These are phyloP conservation scores for Rhododendron henanense DNA, from an alignment of 148 eudicot genomes.

Conservation along the genomic window DNA sequence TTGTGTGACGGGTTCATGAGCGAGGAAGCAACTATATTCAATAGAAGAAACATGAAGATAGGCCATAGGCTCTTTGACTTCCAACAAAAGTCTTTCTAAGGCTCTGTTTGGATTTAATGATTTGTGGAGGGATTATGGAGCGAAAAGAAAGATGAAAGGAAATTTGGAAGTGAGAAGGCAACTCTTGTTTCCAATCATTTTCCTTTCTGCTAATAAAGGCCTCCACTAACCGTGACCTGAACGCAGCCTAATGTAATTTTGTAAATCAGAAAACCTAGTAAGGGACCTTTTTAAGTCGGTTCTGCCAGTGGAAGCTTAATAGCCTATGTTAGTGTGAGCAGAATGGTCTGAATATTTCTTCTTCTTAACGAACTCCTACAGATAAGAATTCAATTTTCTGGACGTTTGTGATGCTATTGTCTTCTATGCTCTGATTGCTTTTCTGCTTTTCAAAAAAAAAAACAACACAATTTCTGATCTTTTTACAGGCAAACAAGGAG, in stretches of 20 bases:
- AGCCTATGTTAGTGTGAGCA: not conserved
- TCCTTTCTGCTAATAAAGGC: not conserved
- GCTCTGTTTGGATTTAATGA: not conserved
- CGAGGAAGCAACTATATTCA: not conserved
- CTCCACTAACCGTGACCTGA: not conserved
- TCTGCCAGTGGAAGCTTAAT: not conserved
- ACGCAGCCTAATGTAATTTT: not conserved
- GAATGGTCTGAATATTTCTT: not conserved
- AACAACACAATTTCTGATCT: not conserved
- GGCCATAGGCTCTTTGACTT: not conserved
- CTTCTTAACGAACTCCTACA: not conserved
- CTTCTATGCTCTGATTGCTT: not conserved
- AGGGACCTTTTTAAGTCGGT: not conserved
- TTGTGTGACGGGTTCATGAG: not conserved
- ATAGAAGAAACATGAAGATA: not conserved
- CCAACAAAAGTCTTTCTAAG: not conserved
- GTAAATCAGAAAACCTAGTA: not conserved
- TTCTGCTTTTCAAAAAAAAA: not conserved
- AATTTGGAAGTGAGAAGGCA: not conserved
- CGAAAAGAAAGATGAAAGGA: not conserved
- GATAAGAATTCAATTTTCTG: not conserved
- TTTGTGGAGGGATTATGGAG: not conserved
- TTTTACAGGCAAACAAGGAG: conserved; percentile 80
- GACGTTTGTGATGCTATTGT: not conserved
- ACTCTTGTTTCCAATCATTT: not conserved